Evolutionary conservation across 345 rosid genomes (phyloP), one percentile per base, ranked within the genome.

Genomic region (Cardamine resedifolia): DNA sequence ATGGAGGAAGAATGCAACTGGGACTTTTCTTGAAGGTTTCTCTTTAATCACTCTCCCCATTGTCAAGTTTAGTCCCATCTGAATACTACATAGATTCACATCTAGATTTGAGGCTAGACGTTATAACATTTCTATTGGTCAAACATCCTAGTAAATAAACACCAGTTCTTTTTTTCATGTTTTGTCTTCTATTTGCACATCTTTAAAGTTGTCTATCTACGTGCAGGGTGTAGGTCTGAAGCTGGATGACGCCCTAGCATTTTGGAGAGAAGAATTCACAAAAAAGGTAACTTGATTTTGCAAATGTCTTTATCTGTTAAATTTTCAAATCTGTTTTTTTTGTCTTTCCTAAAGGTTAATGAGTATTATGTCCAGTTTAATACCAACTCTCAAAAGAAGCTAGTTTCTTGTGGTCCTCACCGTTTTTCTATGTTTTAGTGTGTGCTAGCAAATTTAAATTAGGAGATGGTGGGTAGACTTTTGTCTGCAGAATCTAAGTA

Each of bases 1-100:
- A 95, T 75, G 96, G 96, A 66, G 99, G 97, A 66, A 86, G 98
- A 84, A 95, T 95, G 96, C 98, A 95, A 73, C 79, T 95, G 64
- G 99, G 96, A 66, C 99, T 88, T 7, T 95, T 87, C 65, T 83
- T 95, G 59, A 91, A 95, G 93, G 97, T 95, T 82, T 66, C 61
- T 55, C 64, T 70, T 73, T 56, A 38, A 66, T 45, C 26, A 19
- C 31, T 68, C 20, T 28, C 19, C 23, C 63, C 3, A 55, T 20
- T 73, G 20, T 38, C 63, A 51, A 18, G 27, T 70, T 72, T 26
- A 57, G 60, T 72, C 38, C 33, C 58, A 61, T 23, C 45, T 62
- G 39, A 68, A 50, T 26, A 33, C 4, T 19, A 27, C 9, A 43
- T 58, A 55, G 9, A 26, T 62, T 24, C 51, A 62, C 38, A 33